Conservation (phyloP, 495 filamentous ascomycete species). For the Trichoderma orchidacearum region DNA sequence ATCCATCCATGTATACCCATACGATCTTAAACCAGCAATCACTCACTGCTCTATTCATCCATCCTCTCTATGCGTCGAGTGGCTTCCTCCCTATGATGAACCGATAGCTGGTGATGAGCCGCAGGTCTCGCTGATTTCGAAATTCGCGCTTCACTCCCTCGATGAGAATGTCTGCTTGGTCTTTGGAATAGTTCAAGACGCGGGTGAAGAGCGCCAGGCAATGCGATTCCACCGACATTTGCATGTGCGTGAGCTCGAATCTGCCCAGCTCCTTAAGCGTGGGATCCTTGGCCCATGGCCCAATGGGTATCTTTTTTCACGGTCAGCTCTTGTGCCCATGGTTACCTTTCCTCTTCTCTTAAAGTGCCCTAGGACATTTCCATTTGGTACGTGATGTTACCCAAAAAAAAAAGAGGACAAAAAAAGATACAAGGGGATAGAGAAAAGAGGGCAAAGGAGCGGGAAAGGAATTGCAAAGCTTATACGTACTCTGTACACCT, state of each 20-base stretch:
- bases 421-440: no score
- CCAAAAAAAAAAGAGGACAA: no score
- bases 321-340: no score
- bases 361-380: no score
- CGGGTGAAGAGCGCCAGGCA: constrained; percentile 6
- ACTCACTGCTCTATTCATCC: not conserved
- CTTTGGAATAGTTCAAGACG: constrained; percentile 1
- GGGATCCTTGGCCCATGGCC: not conserved
- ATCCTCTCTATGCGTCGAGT: not conserved
- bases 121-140: constrained; percentile 10
- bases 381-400: no score
- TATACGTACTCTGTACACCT: constrained; percentile 24
- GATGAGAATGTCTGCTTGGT: constrained; percentile 9
- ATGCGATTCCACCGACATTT: constrained; percentile 2
- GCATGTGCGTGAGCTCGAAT: not conserved
- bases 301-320: not conserved
- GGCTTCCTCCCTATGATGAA: constrained; percentile 10
- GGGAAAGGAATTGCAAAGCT: no score
- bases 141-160: constrained; percentile 15
- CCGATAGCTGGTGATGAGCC: constrained; percentile 12
- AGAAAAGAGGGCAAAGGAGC: no score
- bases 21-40: not conserved
- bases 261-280: not conserved
- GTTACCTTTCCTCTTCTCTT: no score
- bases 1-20: no score